Base-by-base conservation (phyloP, 108 stramenopile species). In the Nitzschia sp. region DNA sequence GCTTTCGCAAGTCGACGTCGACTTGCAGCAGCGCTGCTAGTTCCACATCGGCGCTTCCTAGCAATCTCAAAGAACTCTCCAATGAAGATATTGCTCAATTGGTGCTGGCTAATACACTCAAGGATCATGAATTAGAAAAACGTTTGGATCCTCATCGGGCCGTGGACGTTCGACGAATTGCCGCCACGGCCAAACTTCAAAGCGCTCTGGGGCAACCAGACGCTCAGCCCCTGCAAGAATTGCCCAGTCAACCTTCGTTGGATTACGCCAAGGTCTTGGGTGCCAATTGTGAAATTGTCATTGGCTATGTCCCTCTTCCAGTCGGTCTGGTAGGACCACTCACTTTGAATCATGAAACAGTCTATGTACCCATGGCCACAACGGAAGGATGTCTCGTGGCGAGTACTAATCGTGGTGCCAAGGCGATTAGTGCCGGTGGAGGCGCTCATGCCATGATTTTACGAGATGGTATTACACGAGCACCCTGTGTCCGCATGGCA, bases 361-460 rank as follows among this genome's bases (percentile, higher is more conserved):
- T 95, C 4, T 96, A 93, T 70, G 83, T 99, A 54, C 98, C 98
- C 65, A 97, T 99, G 97, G 98, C 98, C 25, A 99, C 98, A 5
- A 99, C 98, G 2, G 98, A 99, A 75, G 97, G 98, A 54, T 97
- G 98, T 71, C 78, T 99, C 21, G 94, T 99, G 0, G 98, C 98
- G 26, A 87, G 85, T 66, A 95, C 98, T 32, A 96, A 98, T 76
- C 92, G 98, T 36, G 98, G 98, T 36, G 95, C 94, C 84, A 97
- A 98, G 78, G 98, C 98, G 21, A 97, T 99, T 66, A 74, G 90
- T 8, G 80, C 82, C 48, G 89, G 93, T n/a, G 77, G 78, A 47
- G 94, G 90, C 32, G 94, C 94, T 36, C 46, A 70, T 15, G 87
- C 93, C 19, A 59, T 75, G 30, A 78, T 99, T 36, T 63, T 96